phyloP scores from a whole-genome alignment of 306 rosid genomes.

The Argentina anserina region DNA sequence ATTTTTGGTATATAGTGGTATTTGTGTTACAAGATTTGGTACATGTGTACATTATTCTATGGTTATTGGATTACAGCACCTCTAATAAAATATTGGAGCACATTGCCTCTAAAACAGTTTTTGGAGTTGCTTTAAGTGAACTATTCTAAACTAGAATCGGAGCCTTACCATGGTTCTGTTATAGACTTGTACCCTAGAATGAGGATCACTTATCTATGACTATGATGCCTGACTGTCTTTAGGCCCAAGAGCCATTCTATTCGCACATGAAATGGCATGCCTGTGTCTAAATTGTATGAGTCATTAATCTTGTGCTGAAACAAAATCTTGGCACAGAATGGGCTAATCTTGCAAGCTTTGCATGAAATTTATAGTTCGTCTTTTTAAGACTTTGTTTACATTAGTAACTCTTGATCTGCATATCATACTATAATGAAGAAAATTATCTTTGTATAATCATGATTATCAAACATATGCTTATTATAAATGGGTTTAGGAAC shows the following conservation, averaged over 20 bases:
- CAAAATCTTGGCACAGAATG: not conserved
- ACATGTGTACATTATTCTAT: not conserved
- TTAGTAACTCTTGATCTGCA: not conserved
- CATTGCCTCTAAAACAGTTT: not conserved
- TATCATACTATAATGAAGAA: not conserved
- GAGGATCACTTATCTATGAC: too few species aligned
- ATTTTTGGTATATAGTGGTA: not conserved
- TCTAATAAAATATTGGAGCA: not conserved
- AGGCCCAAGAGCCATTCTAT: not conserved
- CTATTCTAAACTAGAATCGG: not conserved
- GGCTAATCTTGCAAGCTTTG: not conserved
- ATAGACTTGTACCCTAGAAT: not conserved
- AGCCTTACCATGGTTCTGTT: not conserved
- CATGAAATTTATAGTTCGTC: not conserved
- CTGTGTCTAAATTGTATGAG: not conserved
- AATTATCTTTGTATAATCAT: not conserved
- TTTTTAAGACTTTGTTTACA: not conserved
- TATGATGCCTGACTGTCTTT: not conserved
- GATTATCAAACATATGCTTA: not conserved
- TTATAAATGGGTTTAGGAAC: not conserved
- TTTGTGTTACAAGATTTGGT: not conserved
- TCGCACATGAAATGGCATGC: not conserved
- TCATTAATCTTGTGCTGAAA: not conserved
- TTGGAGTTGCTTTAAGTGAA: not conserved
- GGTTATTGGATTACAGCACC: not conserved